Evolutionary conservation across 768 basidiomycete species (phyloP), one percentile per base, ranked within the genome.

Genomic region (Russula dissimulans): DNA sequence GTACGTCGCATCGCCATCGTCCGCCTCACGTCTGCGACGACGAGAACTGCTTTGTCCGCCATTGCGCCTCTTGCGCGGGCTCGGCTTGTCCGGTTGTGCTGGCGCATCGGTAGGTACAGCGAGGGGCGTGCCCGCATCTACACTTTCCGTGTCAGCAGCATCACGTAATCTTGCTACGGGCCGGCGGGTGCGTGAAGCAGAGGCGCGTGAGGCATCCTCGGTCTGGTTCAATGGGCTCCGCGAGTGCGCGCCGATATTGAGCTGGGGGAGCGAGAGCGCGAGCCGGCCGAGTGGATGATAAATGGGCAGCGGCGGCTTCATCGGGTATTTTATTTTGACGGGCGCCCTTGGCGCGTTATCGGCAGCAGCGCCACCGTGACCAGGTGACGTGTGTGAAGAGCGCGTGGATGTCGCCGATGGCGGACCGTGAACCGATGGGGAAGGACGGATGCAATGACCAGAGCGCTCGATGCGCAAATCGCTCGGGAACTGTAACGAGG

Each of bases 1-100:
- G 48, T 64, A 66, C 15, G 65, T 65, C 26, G 55, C 65, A 47
- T 66, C 65, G 31, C 56, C 63, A 5, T 66, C 65, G 55, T 66
- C 65, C n/a, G 59, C 47, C 46, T 66, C 65, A 50, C 65, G 65
- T 22, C 65, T 56, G n/a, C 60, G 63, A 11, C 65, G 65, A 41
- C 60, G 63, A 29, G 64, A 57, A 32, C 34, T 50, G 17, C 38
- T 59, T 48, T 63, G 64, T 47, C 62, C 64, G 4, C 44, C 54
- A 49, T 38, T 54, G 10, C 63, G 62, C 18, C 65, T 59, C 48
- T 55, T 64, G 54, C 65, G 65, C n/a, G 65, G 65, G 54, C 65
- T 66, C 14, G 65, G 46, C 38, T 64, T 64, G 39, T 66, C 65
- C 11, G 49, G 32, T 12, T 45, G 47, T 31, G 31, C 14, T 15